Base-by-base conservation (phyloP, 176 grass and related monocot species). In the Zizania latifolia region DNA sequence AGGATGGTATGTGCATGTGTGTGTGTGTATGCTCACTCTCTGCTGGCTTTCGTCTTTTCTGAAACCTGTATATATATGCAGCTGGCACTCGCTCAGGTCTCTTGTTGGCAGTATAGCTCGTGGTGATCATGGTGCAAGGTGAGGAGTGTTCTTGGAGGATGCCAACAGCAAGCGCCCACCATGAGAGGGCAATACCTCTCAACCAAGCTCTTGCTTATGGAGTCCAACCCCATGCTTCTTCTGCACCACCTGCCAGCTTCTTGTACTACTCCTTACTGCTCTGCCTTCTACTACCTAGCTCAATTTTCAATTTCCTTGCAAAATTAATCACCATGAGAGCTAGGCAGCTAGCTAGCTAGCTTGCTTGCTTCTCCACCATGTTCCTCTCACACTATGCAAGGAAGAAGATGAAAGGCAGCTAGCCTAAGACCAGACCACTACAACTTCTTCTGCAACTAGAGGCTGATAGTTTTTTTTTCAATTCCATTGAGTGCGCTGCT, bases 141-240 rank as follows among this genome's bases (percentile, higher is more conserved):
- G 88, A 93, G 78, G 85, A 88, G 38, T 84, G 85, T 17, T 94
- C 78, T 30, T 88, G 84, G 90, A 44, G 62, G 79, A 94, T 94
- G 92, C 82, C n/a, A n/a, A n/a, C 90, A n/a, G 48, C 48, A 53
- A 80, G 84, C 68, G 51, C 43, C 26, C 74, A 85, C 31, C 81
- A 83, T 28, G 80, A 83, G 80, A 78, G 62, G 62, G 81, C 70
- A 4, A 55, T 78, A 41, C 67, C 74, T 39, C 55, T 90, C 55
- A 69, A 70, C 68, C 83, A 86, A 68, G 75, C 73, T 4, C 15
- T 94, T 50, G 81, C 85, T 6, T 93, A 86, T 57, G 90, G 84
- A 69, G 82, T 63, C 51, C 85, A 90, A 44, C 45, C 35, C 56
- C 86, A 66, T 58, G 72, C 76, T 10, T n/a, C 71, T 43, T 68